Conservation (phyloP, 2,329 filamentous ascomycete species). For the Coniochaeta sp. region DNA sequence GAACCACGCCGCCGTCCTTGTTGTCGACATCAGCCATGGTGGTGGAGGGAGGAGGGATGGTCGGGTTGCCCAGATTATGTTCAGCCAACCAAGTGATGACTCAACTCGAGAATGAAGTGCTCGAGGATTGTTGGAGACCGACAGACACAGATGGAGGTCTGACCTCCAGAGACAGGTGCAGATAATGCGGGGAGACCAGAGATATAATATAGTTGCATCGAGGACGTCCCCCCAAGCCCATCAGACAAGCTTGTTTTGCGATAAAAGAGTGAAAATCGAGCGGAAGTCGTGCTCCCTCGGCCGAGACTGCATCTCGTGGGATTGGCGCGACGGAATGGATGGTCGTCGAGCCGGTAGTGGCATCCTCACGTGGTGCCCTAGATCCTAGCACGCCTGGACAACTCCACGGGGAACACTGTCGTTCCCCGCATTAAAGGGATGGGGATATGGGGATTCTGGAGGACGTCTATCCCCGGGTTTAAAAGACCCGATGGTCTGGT, state of each 20-base stretch:
- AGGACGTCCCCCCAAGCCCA: not conserved
- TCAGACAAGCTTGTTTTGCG: not conserved
- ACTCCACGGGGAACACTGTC: not conserved
- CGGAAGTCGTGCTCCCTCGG: not conserved
- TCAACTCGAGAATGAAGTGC: not conserved
- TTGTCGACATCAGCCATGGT: constrained; percentile 5
- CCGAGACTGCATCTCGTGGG: not conserved
- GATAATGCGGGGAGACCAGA: not conserved
- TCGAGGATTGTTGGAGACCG: not conserved
- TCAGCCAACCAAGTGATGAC: not conserved
- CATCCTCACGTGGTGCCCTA: not conserved
- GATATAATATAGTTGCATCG: not conserved
- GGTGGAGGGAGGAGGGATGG: not conserved
- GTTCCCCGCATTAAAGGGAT: not conserved
- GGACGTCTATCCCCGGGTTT: not conserved
- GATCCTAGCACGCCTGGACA: not conserved
- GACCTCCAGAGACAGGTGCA: not conserved
- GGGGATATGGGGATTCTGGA: not conserved
- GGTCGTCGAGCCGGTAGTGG: not conserved
- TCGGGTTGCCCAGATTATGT: not conserved
- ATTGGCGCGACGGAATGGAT: not conserved
- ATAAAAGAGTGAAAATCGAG: not conserved
- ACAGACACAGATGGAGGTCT: not conserved
- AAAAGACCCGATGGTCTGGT: not conserved
- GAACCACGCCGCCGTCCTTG: constrained; percentile 11